Conservation (phyloP, 202 grass and related monocot species). For the Eragrostis tef region DNA sequence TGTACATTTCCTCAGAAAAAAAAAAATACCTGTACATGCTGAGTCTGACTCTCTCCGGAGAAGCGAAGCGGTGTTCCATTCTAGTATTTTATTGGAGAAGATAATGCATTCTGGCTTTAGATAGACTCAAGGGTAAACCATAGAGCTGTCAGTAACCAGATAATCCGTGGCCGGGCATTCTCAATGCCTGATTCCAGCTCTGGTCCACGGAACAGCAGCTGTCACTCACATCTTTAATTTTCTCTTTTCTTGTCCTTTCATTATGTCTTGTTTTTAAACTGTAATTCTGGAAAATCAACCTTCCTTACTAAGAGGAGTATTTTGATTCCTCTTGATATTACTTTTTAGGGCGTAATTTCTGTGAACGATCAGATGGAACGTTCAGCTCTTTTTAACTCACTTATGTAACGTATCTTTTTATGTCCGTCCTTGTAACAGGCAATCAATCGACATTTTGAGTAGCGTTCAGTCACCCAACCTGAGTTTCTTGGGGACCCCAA, state of each 20-base stretch:
- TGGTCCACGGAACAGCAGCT: not conserved
- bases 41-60: not conserved
- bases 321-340: too few species aligned
- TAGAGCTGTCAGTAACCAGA: conserved; percentile 8
- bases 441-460: conserved; percentile 88
- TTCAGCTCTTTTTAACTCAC: not conserved
- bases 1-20: too few species aligned
- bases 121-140: not conserved
- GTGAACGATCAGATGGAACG: too few species aligned
- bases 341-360: too few species aligned
- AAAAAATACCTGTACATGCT: not conserved
- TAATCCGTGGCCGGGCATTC: not conserved
- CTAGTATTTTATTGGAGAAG: not conserved
- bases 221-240: not conserved
- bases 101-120: not conserved
- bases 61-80: not conserved
- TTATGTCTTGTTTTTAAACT: not conserved
- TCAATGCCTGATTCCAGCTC: conserved; percentile 6
- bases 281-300: not conserved
- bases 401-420: conserved; percentile 2
- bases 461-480: conserved; percentile 76
- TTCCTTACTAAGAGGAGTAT: too few species aligned
- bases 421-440: conserved; percentile 60
- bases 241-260: not conserved
- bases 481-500: conserved; percentile 75